phyloP scores from a whole-genome alignment of 2,329 filamentous ascomycete species.

The Aspergillus nomiae region DNA sequence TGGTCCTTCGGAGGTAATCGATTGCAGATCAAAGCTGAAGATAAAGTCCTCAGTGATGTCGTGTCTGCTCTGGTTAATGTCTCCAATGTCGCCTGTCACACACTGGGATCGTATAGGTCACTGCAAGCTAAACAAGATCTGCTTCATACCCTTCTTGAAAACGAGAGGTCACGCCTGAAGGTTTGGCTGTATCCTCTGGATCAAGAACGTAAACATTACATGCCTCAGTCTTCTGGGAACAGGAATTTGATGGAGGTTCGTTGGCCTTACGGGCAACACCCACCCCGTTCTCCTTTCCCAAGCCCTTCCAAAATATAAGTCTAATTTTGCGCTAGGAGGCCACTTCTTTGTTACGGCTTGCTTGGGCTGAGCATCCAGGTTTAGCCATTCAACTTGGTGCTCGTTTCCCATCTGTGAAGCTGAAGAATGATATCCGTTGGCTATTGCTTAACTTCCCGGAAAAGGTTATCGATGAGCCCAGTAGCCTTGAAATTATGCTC shows the following conservation, averaged over 20 bases:
- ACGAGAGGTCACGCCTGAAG: constrained; percentile 77
- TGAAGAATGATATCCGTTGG: constrained; percentile 76
- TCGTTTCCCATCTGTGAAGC: constrained; percentile 73
- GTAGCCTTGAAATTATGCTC: constrained; percentile 80
- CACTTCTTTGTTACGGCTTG: constrained; percentile 70
- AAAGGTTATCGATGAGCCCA: constrained; percentile 77
- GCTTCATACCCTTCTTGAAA: constrained; percentile 77
- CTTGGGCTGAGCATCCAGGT: constrained; percentile 82
- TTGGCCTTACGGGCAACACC: constrained; percentile 1
- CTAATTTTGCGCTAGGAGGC: constrained; percentile 51
- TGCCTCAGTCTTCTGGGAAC: constrained; percentile 46
- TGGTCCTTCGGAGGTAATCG: constrained; percentile 97
- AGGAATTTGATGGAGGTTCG: constrained; percentile 45
- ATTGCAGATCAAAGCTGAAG: constrained; percentile 90
- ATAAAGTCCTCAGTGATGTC: constrained; percentile 77
- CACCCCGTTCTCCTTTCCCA: background rate
- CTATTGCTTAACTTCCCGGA: constrained; percentile 81
- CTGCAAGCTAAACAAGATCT: constrained; percentile 80
- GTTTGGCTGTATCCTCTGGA: constrained; percentile 89
- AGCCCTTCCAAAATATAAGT: background rate
- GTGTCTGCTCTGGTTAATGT: constrained; percentile 66
- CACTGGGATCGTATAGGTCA: constrained; percentile 60
- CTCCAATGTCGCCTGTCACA: constrained; percentile 57
- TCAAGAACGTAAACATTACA: constrained; percentile 59
- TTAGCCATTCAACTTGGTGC: constrained; percentile 83